A percentile compares a stretch with the other conserved stretches of the same genome.
These are phyloP conservation scores for Penicillium sp. DNA, from an alignment of 2,329 filamentous ascomycete genomes.

Conservation along the genomic window DNA sequence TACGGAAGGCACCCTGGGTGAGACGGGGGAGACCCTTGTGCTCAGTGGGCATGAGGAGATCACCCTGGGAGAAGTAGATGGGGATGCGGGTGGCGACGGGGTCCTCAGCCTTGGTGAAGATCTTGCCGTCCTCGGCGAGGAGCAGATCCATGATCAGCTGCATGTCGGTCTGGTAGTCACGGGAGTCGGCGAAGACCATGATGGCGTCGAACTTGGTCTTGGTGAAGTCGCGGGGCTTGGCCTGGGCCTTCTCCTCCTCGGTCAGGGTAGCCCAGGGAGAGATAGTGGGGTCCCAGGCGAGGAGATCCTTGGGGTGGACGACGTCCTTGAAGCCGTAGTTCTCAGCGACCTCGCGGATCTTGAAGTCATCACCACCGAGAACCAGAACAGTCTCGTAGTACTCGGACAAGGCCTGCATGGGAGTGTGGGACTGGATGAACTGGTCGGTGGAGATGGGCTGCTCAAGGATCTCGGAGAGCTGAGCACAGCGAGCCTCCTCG, in stretches of 20 bases:
- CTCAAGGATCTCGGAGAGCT: conserved; percentile 67
- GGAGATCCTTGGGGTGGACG: conserved; percentile 71
- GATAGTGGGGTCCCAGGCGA: conserved; percentile 68
- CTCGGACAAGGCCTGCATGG: conserved; percentile 73
- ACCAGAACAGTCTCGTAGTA: conserved; percentile 78
- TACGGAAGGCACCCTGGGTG: conserved; percentile 75
- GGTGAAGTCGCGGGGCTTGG: conserved; percentile 70
- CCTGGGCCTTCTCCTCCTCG: conserved; percentile 66
- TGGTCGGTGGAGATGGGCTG: conserved; percentile 68
- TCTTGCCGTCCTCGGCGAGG: conserved; percentile 65
- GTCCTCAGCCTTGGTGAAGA: conserved; percentile 66
- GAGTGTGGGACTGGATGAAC: conserved; percentile 77
- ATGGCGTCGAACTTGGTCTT: conserved; percentile 73
- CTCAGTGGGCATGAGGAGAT: conserved; percentile 65
- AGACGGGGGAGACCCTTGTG: conserved; percentile 65
- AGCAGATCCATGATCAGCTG: conserved; percentile 76
- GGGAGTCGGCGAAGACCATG: conserved; percentile 72
- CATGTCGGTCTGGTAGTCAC: conserved; percentile 74
- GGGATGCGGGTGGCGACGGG: conserved; percentile 67
- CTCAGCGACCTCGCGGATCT: conserved; percentile 72
- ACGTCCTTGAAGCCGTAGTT: conserved; percentile 74
- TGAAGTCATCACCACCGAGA: conserved; percentile 73
- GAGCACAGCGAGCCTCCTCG: conserved; percentile 64
- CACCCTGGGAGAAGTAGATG: conserved; percentile 71
- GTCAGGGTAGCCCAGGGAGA: conserved; percentile 70